Percentiles rank a stretch among this genome's conserved stretches.
phyloP scores from a whole-genome alignment of 345 rosid species.

The Dipteronia dyeriana region DNA sequence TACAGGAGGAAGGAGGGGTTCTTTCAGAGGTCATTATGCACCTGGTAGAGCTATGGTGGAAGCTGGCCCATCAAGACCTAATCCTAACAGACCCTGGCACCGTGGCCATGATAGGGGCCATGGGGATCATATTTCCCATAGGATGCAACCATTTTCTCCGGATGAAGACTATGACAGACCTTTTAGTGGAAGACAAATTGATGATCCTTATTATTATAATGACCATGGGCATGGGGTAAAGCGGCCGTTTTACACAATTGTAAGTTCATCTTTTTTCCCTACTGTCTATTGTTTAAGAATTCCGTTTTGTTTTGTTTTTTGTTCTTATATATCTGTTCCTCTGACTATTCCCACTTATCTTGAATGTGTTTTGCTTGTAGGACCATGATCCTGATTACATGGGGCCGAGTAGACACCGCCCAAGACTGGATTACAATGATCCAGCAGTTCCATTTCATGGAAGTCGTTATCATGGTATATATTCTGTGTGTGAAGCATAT shows the following conservation, averaged over 20 bases:
- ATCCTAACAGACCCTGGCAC: slow-evolving; percentile 43
- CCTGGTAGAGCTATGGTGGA: slow-evolving; percentile 31
- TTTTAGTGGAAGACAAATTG: slow-evolving; percentile 40
- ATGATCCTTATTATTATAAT: slow-evolving; percentile 44
- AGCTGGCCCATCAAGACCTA: slow-evolving; percentile 42
- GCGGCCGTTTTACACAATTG: slow-evolving; percentile 51
- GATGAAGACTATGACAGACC: slow-evolving; percentile 45
- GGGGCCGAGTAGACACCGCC: slow-evolving; percentile 47
- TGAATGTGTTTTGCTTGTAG: slow-evolving; percentile 29
- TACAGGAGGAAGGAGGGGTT: slow-evolving; percentile 50
- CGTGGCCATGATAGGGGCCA: slow-evolving; percentile 36
- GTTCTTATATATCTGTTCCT: not conserved
- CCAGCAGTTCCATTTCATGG: slow-evolving; percentile 39
- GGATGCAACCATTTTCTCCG: slow-evolving; percentile 49
- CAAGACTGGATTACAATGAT: slow-evolving; percentile 47
- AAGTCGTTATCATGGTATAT: slow-evolving; percentile 45
- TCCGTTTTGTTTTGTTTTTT: not conserved
- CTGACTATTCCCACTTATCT: slow-evolving; percentile 4
- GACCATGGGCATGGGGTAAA: slow-evolving; percentile 47
- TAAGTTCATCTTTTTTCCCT: slow-evolving; percentile 12
- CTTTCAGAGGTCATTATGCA: slow-evolving; percentile 42
- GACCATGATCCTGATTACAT: slow-evolving; percentile 49
- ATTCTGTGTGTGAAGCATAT: not conserved
- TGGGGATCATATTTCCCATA: slow-evolving; percentile 31
- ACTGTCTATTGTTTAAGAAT: not conserved